These are phyloP conservation scores for Aphanomyces euteiches DNA, from an alignment of 352 stramenopile species.

Conservation along the genomic window DNA sequence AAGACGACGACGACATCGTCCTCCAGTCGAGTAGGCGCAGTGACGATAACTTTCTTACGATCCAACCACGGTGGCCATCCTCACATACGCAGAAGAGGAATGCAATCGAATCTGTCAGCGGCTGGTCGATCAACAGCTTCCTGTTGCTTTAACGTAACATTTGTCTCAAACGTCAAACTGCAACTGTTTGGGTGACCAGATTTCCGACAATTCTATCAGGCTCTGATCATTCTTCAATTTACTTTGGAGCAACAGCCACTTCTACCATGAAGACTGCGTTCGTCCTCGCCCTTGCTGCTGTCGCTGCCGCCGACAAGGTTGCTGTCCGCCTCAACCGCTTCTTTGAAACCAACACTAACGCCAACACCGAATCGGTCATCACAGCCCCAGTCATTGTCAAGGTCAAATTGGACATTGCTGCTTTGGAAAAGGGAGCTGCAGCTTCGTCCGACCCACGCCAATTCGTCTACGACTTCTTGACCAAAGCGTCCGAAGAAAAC, in stretches of 20 bases:
- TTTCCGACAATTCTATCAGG: too few species aligned
- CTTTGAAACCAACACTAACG: neutral
- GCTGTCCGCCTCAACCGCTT: neutral
- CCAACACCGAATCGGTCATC: neutral
- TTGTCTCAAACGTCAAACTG: too few species aligned
- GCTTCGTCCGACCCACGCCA: neutral
- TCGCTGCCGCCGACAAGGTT: neutral
- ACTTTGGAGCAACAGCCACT: neutral
- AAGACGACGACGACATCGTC: too few species aligned
- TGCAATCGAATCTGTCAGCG: too few species aligned
- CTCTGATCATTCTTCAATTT: neutral
- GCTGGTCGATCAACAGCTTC: too few species aligned
- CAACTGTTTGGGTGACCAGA: too few species aligned
- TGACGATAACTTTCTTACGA: too few species aligned
- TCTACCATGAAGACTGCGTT: neutral
- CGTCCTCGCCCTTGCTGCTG: neutral
- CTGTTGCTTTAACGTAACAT: too few species aligned
- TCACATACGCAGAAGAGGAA: too few species aligned
- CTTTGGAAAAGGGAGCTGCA: neutral
- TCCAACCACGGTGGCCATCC: too few species aligned
- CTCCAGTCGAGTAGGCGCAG: too few species aligned
- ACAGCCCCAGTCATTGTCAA: neutral
- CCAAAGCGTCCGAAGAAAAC: neutral
- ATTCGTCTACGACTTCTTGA: conserved; percentile 6
- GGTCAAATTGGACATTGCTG: neutral